phyloP scores from a whole-genome alignment of 2,329 filamentous ascomycete genomes.

The Teratosphaeria viscida region DNA sequence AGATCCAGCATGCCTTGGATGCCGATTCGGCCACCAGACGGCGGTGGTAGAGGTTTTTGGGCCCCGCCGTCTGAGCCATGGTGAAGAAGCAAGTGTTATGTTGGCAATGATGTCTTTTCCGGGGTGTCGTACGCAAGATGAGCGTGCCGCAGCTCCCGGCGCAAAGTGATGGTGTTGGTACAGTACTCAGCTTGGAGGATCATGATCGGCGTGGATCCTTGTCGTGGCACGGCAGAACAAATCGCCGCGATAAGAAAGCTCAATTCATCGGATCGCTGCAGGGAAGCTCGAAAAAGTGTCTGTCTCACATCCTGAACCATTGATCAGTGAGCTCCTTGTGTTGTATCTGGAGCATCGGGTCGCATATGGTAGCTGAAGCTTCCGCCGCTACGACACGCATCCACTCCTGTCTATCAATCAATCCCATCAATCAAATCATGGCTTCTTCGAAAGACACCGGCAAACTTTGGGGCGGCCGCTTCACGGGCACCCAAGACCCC shows the following conservation, averaged over 20 bases:
- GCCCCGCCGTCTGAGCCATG: not conserved
- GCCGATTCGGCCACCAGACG: constrained; percentile 78
- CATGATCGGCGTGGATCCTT: not conserved
- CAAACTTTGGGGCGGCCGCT: constrained; percentile 53
- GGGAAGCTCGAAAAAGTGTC: not conserved
- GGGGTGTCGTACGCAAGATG: not conserved
- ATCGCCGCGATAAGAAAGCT: not conserved
- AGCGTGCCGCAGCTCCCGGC: not conserved
- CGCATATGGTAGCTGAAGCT: not conserved
- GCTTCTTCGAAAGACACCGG: not conserved
- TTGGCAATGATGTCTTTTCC: not conserved
- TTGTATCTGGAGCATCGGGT: too few relatives aligned
- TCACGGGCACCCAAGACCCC: constrained; percentile 66
- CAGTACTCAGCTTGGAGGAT: not conserved
- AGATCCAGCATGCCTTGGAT: constrained; percentile 78
- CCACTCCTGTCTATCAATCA: not conserved
- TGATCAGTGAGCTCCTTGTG: not conserved
- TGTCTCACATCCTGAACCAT: not conserved
- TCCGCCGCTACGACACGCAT: not conserved
- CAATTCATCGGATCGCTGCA: not conserved
- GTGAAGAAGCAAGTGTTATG: not conserved
- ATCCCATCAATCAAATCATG: not conserved
- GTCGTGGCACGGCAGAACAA: not conserved
- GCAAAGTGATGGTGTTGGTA: not conserved
- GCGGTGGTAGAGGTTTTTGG: constrained; percentile 68